These are phyloP conservation scores for Fusarium longipes DNA, from an alignment of 2,329 filamentous ascomycete species.

Conservation along the genomic window DNA sequence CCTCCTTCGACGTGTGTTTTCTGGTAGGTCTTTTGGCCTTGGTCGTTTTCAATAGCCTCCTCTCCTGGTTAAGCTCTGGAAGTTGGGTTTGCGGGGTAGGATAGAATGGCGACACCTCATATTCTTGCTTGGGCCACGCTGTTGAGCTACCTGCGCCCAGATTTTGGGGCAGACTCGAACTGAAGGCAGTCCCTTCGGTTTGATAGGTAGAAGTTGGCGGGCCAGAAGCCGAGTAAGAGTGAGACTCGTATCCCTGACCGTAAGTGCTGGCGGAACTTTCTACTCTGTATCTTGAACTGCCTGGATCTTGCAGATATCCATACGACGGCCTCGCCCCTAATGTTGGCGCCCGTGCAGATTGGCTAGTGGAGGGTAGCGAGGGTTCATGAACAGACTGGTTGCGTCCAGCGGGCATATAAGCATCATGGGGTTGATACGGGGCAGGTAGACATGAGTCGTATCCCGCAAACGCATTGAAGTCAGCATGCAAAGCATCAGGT, in stretches of 20 bases:
- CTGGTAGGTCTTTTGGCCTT: constrained; percentile 55
- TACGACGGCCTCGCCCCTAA: constrained; percentile 37
- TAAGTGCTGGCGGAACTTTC: constrained; percentile 38
- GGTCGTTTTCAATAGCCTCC: constrained; percentile 35
- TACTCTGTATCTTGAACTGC: constrained; percentile 32
- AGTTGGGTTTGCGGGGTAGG: constrained; percentile 34
- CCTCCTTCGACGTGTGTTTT: constrained; percentile 71
- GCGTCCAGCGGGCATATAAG: constrained; percentile 56
- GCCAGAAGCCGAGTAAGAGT: constrained; percentile 37
- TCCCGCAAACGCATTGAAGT: constrained; percentile 63
- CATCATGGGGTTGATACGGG: constrained; percentile 58
- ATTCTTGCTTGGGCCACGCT: constrained; percentile 43
- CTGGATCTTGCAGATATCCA: constrained; percentile 41
- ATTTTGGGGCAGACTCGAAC: constrained; percentile 33
- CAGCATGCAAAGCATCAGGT: constrained; percentile 60
- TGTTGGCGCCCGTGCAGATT: constrained; percentile 32
- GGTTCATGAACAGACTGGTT: constrained; percentile 39
- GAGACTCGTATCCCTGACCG: constrained; percentile 36
- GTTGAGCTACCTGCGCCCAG: constrained; percentile 26
- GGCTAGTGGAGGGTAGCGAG: constrained; percentile 32
- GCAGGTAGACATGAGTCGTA: constrained; percentile 57
- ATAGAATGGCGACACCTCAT: constrained; percentile 42
- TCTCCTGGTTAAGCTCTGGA: constrained; percentile 40
- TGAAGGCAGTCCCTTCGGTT: constrained; percentile 38
- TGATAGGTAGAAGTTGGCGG: constrained; percentile 33